These are phyloP conservation scores for Arabis hirsuta DNA, from an alignment of 345 rosid species.

Conservation along the genomic window DNA sequence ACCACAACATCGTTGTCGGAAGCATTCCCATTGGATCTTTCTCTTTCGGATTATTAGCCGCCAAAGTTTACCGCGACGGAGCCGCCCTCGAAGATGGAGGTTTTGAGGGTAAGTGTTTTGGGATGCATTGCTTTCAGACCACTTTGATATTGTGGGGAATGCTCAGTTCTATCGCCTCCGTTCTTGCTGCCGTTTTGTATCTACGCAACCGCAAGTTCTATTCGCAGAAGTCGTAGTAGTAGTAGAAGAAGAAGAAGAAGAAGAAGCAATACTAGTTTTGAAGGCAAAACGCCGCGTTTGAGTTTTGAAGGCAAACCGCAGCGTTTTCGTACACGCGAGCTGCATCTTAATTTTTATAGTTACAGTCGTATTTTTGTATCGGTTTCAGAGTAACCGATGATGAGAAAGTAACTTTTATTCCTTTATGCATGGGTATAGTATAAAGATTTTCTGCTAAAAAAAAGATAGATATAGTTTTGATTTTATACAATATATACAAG, in stretches of 20 bases:
- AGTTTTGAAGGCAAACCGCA: too few relatives aligned
- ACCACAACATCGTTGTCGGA: slow-evolving; percentile 78
- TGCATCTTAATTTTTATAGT: not conserved
- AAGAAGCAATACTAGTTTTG: not conserved
- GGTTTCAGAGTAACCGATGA: slow-evolving; percentile 10
- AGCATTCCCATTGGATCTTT: slow-evolving; percentile 89
- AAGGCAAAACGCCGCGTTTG: not conserved
- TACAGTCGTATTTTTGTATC: too few relatives aligned
- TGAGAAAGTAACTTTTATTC: too few relatives aligned
- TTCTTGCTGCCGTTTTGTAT: slow-evolving; percentile 56
- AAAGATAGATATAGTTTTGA: slow-evolving; percentile 12
- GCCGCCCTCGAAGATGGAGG: slow-evolving; percentile 22
- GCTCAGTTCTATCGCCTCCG: slow-evolving; percentile 59
- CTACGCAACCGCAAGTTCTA: slow-evolving; percentile 63
- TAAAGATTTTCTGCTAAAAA: not conserved
- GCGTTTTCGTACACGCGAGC: too few relatives aligned
- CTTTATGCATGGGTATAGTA: too few relatives aligned
- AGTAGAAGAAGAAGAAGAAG: slow-evolving; percentile 4
- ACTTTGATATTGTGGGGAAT: slow-evolving; percentile 79
- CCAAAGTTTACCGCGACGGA: slow-evolving; percentile 59
- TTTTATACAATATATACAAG: too few relatives aligned
- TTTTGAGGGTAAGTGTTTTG: slow-evolving; percentile 61
- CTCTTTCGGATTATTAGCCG: slow-evolving; percentile 72
- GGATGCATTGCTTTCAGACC: slow-evolving; percentile 60
- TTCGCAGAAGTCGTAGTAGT: slow-evolving; percentile 30